These are phyloP conservation scores for Pyricularia pennisetigena DNA, from an alignment of 2,329 filamentous ascomycete genomes.

Conservation along the genomic window DNA sequence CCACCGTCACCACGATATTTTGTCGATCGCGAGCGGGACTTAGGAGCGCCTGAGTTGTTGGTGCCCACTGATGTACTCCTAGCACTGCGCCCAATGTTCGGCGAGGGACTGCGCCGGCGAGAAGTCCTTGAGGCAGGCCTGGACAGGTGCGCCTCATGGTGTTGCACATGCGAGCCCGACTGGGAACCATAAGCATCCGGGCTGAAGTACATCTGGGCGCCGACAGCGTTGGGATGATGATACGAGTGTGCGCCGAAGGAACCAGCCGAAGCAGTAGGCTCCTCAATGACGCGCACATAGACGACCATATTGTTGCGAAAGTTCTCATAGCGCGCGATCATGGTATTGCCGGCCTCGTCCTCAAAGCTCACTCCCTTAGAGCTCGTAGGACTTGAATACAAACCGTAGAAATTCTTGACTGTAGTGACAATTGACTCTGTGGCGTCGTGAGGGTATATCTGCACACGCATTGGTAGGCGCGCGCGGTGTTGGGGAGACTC, in stretches of 20 bases:
- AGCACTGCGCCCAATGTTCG: constrained; percentile 54
- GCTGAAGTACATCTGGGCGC: constrained; percentile 44
- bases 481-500: constrained; percentile 60
- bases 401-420: constrained; percentile 97
- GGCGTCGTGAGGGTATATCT: constrained; percentile 91
- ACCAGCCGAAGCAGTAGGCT: constrained; percentile 33
- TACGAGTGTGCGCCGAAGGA: constrained; percentile 41
- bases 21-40: constrained; percentile 56
- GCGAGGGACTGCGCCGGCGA: constrained; percentile 71
- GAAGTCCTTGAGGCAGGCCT: constrained; percentile 62
- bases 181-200: constrained; percentile 41
- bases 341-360: constrained; percentile 75
- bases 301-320: constrained; percentile 87
- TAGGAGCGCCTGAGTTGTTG: constrained; percentile 27
- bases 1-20: constrained; percentile 61
- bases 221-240: constrained; percentile 41
- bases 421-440: constrained; percentile 97
- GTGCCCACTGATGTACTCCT: constrained; percentile 66
- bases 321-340: constrained; percentile 96
- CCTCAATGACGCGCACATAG: constrained; percentile 76
- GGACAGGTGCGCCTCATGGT: constrained; percentile 51
- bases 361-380: constrained; percentile 89
- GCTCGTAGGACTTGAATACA: constrained; percentile 65
- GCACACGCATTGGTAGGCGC: constrained; percentile 74
- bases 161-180: constrained; percentile 21